Evolutionary conservation across 345 rosid species (phyloP).

Genomic region (Acer campestre): DNA sequence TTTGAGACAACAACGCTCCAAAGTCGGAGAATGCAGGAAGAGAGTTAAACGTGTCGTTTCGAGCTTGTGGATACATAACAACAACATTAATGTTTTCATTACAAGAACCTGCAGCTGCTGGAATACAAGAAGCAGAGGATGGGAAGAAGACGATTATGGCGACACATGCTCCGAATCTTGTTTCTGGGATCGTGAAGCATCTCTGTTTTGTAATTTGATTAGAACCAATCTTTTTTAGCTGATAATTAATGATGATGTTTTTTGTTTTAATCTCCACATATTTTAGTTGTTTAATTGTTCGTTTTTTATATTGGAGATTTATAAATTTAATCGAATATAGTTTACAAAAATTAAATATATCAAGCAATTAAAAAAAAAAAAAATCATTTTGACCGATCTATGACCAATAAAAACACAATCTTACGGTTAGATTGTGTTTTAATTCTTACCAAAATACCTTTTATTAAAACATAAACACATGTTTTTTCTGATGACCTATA

Average conservation of each 20-base stretch:
- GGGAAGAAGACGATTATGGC: not conserved
- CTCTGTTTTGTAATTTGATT: not conserved
- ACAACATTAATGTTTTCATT: not conserved
- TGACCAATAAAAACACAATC: too few species aligned
- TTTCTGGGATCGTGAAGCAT: slow-evolving; percentile 6
- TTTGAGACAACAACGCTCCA: not conserved
- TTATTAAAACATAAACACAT: too few species aligned
- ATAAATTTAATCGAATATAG: too few species aligned
- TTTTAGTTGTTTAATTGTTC: too few species aligned
- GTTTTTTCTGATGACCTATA: too few species aligned
- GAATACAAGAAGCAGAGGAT: not conserved
- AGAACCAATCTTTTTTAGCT: not conserved
- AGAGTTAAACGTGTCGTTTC: not conserved
- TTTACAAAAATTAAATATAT: too few species aligned
- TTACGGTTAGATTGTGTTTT: too few species aligned
- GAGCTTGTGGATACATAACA: not conserved
- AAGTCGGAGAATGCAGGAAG: not conserved
- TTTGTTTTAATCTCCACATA: too few species aligned
- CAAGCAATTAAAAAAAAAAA: too few species aligned
- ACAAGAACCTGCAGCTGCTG: not conserved
- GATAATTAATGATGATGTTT: not conserved
- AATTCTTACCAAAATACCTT: too few species aligned
- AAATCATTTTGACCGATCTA: too few species aligned
- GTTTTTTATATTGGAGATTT: too few species aligned
- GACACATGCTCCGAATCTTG: slow-evolving; percentile 6